phyloP scores from a whole-genome alignment of 2,329 filamentous ascomycete genomes.

The Fusarium tricinctum region DNA sequence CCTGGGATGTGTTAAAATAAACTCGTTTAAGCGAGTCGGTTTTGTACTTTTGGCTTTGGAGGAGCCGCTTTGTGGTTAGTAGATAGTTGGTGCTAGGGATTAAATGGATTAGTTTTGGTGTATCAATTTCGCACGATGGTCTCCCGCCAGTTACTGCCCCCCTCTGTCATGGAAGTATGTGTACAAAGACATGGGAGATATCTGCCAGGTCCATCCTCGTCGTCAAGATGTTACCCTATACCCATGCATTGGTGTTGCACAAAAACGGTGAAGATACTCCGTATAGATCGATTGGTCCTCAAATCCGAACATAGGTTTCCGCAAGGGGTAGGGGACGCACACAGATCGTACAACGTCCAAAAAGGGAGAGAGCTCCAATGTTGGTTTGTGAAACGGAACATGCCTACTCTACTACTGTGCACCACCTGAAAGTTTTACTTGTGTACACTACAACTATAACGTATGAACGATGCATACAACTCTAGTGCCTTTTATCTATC shows the following conservation, averaged over 20 bases:
- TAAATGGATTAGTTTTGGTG: not conserved
- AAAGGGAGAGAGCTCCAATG: not conserved
- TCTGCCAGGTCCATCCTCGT: not conserved
- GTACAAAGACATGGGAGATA: too few species aligned
- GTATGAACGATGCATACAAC: too few species aligned
- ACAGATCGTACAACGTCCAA: conserved; percentile 19
- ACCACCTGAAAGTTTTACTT: too few species aligned
- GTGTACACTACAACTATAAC: too few species aligned
- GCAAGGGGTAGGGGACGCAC: conserved; percentile 18
- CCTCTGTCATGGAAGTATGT: too few species aligned
- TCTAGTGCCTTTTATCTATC: too few species aligned
- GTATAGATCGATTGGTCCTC: not conserved
- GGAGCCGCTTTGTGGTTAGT: conserved; percentile 3
- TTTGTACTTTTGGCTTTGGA: conserved; percentile 20
- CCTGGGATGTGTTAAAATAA: conserved; percentile 8
- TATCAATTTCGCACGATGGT: not conserved
- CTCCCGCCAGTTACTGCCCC: too few species aligned
- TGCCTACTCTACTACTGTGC: not conserved
- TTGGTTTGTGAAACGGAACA: not conserved
- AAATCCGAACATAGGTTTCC: conserved; percentile 13
- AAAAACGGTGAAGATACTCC: not conserved
- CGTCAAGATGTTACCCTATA: not conserved
- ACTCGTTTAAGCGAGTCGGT: conserved; percentile 17
- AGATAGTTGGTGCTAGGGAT: conserved; percentile 1
- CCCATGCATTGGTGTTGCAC: not conserved